Base-by-base conservation (phyloP, 2,329 filamentous ascomycete genomes). In the Beauveria caledonica region DNA sequence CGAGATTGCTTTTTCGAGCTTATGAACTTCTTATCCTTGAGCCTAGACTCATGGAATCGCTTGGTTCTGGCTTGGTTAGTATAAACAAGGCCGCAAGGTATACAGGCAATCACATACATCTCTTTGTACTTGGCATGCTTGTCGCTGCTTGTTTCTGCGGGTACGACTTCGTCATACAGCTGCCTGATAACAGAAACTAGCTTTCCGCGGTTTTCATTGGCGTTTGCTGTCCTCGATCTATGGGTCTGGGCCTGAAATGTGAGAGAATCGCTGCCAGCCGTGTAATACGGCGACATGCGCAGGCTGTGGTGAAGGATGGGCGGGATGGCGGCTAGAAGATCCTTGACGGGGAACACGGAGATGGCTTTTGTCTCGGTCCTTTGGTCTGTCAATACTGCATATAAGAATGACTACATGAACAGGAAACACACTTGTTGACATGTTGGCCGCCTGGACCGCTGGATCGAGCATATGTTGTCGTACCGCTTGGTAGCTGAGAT, bases 391-490 rank as follows among this genome's bases (percentile, higher is more conserved):
- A 77, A 63, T 80, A 77, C 10, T 44, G 39, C 15, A 27, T n/a
- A 5, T 4, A 8, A 7, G 2, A 27, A 27, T 13, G 15, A n/a
- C 23, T 42, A 23, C 23, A 8, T 17, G 44, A 54, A 10, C 5
- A 19, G 11, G 15, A 29, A n/a, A 57, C 57, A 58, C 66, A 85
- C 83, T 85, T 86, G 67, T 86, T 86, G 36, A 85, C 82, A 66
- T 86, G 81, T 65, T 86, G 83, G 2, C 83, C 83, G 13, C 83
- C 83, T 2, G 83, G 82, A 0, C 83, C 83, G 64, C 81, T 84
- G 3, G 83, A 85, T n/a, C 83, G 76, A 2, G 83, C 77, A 68
- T 77, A 85, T 11, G 72, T 78, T 5, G 80, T 85, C 49, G 70
- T 77, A 9, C 81, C 83, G 58, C 71, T 75, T 15, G 83, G 83